Percentiles rank a stretch among this genome's conserved stretches.
Evolutionary conservation across 1,284 basidiomycete genomes (phyloP).

Genomic region (Mycena citricolor): DNA sequence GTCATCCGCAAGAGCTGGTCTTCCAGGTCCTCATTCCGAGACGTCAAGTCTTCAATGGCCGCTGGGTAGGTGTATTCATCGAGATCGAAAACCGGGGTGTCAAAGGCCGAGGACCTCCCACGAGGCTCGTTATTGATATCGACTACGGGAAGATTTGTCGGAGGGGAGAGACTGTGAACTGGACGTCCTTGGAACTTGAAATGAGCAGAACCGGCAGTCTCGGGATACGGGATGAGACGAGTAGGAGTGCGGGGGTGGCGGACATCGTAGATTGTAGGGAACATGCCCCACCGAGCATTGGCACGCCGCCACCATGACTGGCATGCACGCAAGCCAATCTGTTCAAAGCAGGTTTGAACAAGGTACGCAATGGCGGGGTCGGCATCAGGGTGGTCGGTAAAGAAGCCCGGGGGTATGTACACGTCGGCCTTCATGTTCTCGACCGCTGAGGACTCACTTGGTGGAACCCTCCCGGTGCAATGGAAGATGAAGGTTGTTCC

Average conservation of each 20-base stretch:
- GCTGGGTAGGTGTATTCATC: too few relatives aligned
- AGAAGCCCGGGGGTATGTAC: constrained; percentile 9
- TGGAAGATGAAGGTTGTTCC: constrained; percentile 11
- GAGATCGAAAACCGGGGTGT: too few relatives aligned
- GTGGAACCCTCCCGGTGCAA: constrained; percentile 4
- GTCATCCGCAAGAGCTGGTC: too few relatives aligned
- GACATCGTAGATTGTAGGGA: too few relatives aligned
- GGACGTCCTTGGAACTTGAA: constrained; percentile 2
- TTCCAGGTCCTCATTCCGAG: too few relatives aligned
- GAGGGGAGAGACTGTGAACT: neutral
- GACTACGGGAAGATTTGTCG: neutral
- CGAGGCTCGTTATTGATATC: constrained; percentile 1
- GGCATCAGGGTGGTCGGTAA: neutral
- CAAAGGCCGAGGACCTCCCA: too few relatives aligned
- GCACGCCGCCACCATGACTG: constrained; percentile 2
- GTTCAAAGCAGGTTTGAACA: constrained; percentile 10
- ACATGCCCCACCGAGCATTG: neutral
- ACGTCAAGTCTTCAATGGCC: too few relatives aligned
- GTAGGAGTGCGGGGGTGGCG: neutral
- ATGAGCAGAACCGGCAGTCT: neutral
- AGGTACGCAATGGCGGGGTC: constrained; percentile 6
- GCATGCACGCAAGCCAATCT: constrained; percentile 7
- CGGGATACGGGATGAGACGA: neutral
- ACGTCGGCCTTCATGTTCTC: constrained; percentile 2
- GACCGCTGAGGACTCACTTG: constrained; percentile 1